Conservation (phyloP, 352 stramenopile species). For the Albugo laibachii region DNA sequence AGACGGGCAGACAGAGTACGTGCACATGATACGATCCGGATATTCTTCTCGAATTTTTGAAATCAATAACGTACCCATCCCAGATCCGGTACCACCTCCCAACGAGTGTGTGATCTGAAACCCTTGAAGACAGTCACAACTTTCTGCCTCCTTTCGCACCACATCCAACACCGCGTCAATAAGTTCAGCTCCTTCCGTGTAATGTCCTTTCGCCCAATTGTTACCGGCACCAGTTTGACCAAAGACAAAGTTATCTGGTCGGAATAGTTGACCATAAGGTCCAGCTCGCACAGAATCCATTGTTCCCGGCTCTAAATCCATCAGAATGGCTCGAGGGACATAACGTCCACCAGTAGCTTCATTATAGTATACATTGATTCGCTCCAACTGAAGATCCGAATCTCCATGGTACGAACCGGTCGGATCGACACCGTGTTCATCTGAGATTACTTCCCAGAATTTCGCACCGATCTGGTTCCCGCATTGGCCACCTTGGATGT, state of each 20-base stretch:
- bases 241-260: slow-evolving; percentile 99
- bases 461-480: slow-evolving; percentile 98
- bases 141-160: slow-evolving; percentile 95
- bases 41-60: slow-evolving; percentile 98
- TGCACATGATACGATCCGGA: slow-evolving; percentile 98
- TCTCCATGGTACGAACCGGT: slow-evolving; percentile 89
- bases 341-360: slow-evolving; percentile 94
- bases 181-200: slow-evolving; percentile 96
- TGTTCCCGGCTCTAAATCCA: slow-evolving; percentile 97
- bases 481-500: slow-evolving; percentile 96
- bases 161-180: slow-evolving; percentile 98
- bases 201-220: slow-evolving; percentile 99
- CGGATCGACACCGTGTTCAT: slow-evolving; percentile 89
- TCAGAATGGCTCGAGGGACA: slow-evolving; percentile 95
- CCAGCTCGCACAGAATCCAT: slow-evolving; percentile 97
- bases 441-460: slow-evolving; percentile 96
- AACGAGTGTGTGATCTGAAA: slow-evolving; percentile 99
- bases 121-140: slow-evolving; percentile 96
- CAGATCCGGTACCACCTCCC: slow-evolving; percentile 95
- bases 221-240: slow-evolving; percentile 95
- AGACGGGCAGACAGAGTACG: slow-evolving; percentile 97
- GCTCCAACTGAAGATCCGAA: slow-evolving; percentile 92
- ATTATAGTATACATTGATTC: slow-evolving; percentile 99
- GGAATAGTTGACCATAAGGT: slow-evolving; percentile 94
- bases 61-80: slow-evolving; percentile 98